A percentile compares a stretch with the other conserved stretches of the same genome.
phyloP scores from a whole-genome alignment of 306 rosid species.

The Fragaria vesca region DNA sequence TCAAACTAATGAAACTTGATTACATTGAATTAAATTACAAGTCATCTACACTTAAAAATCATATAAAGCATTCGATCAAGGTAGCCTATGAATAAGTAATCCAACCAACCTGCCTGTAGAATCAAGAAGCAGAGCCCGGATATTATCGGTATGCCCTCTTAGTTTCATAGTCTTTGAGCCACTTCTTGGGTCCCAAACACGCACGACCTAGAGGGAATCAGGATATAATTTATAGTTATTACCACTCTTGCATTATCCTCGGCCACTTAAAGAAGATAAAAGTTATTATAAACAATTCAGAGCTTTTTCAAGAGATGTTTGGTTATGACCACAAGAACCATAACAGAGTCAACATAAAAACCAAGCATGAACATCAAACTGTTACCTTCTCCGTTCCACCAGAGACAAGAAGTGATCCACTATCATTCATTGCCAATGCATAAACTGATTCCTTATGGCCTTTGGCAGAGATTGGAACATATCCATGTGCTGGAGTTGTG shows the following conservation, averaged over 20 bases:
- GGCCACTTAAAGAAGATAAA: conserved; percentile 10
- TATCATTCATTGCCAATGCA: conserved; percentile 92
- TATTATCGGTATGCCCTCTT: conserved; percentile 93
- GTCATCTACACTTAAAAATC: conserved; percentile 16
- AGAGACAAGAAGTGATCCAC: conserved; percentile 87
- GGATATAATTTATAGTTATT: conserved; percentile 22
- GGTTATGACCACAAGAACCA: conserved; percentile 14
- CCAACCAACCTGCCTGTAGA: conserved; percentile 84
- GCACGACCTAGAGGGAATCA: conserved; percentile 65
- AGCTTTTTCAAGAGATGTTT: background rate
- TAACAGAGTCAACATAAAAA: conserved; percentile 23
- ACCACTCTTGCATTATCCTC: background rate
- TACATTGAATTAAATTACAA: background rate
- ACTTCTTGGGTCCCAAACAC: conserved; percentile 96
- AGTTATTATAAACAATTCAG: conserved; percentile 13
- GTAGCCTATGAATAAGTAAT: conserved; percentile 11
- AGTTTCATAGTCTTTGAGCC: conserved; percentile 95
- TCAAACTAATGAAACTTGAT: background rate
- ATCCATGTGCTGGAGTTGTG: conserved; percentile 77
- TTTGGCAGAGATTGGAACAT: conserved; percentile 82
- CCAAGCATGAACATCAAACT: conserved; percentile 28
- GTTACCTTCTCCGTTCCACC: conserved; percentile 99
- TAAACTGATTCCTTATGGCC: conserved; percentile 99
- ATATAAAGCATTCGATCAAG: background rate
- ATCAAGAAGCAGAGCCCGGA: conserved; percentile 90